Conservation (phyloP, 2,329 filamentous ascomycete genomes). For the Arthrocladium fulminans region DNA sequence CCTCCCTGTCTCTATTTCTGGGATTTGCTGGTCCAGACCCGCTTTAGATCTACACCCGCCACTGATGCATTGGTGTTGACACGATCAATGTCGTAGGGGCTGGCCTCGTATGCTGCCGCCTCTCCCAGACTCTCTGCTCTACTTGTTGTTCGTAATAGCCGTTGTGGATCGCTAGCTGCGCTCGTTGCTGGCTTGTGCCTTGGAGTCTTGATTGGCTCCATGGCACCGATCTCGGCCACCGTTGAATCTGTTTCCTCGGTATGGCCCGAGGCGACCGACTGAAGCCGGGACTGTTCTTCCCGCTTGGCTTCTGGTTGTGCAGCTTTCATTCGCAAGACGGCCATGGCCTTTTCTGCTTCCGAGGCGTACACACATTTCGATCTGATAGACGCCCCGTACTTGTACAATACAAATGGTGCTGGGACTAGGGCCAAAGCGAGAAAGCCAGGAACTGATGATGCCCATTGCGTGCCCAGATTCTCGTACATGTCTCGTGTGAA, state of each 20-base stretch:
- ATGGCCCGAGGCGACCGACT: neutral
- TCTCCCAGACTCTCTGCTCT: constrained; percentile 15
- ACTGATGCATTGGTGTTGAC: constrained; percentile 27
- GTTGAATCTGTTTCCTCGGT: neutral
- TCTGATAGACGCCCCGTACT: constrained; percentile 57
- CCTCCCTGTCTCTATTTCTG: neutral
- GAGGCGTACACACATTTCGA: constrained; percentile 32
- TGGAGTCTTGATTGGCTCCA: constrained; percentile 13
- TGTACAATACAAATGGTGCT: constrained; percentile 68
- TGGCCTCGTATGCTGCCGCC: constrained; percentile 24
- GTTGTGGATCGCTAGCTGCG: constrained; percentile 7
- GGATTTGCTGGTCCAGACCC: constrained; percentile 9
- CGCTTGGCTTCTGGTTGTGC: neutral
- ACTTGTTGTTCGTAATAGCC: constrained; percentile 13
- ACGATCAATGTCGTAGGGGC: constrained; percentile 28
- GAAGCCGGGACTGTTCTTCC: neutral
- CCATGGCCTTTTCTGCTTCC: constrained; percentile 19
- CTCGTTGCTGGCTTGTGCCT: constrained; percentile 9
- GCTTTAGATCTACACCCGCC: constrained; percentile 16
- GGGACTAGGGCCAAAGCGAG: constrained; percentile 62
- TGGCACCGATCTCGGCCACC: neutral
- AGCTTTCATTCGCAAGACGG: constrained; percentile 10
- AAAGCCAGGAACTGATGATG: constrained; percentile 63
- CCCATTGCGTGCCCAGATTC: constrained; percentile 65
- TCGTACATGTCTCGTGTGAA: constrained; percentile 49